Base-by-base conservation (phyloP, 495 filamentous ascomycete genomes). In the Penicillium pancosmium region DNA sequence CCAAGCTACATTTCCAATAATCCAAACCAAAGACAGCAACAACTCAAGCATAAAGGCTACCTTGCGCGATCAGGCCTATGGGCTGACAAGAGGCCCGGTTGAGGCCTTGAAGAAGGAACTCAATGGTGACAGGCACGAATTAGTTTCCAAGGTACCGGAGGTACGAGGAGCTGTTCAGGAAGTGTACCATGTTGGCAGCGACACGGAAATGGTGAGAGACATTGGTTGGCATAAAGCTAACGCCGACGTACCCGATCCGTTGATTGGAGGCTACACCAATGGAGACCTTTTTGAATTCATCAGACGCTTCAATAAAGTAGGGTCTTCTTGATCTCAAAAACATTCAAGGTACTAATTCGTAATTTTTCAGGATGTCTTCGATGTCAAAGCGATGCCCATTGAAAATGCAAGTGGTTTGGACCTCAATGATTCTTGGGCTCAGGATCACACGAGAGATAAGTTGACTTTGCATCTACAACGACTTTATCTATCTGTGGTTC, bases 391-490 rank as follows among this genome's bases (percentile, higher is more conserved):
- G 27, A 76, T 82, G 4, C 64, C 75, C 5, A 70, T 79, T 4
- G 70, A 70, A 15, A 77, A 78, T 8, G 57, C 78, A 38, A 83
- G 80, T 5, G 84, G 85, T 35, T 72, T 92, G 19, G 89, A 92
- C 69, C 77, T 91, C n/a, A 86, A 91, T 50, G 85, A 88, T 56
- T 84, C 89, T 3, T 87, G 91, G 44, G 85, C 90, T 48, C 88
- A 91, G 46, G 88, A 90, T 61, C 91, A 91, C 71, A 87, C 86
- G 0, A 89, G 90, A 0, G 89, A 92, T 70, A 91, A 92, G 69
- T 72, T 92, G 55, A 76, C 89, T 38, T 82, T 82, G 10, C 88
- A 84, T 56, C 57, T 91, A 19, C 89, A 92, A 68, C 77, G 89
- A n/a, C 74, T 92, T 21, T 92, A 92, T 70, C 90, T 89, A 86